Evolutionary conservation across 345 rosid genomes (phyloP).

Genomic region (Salix suchowensis): DNA sequence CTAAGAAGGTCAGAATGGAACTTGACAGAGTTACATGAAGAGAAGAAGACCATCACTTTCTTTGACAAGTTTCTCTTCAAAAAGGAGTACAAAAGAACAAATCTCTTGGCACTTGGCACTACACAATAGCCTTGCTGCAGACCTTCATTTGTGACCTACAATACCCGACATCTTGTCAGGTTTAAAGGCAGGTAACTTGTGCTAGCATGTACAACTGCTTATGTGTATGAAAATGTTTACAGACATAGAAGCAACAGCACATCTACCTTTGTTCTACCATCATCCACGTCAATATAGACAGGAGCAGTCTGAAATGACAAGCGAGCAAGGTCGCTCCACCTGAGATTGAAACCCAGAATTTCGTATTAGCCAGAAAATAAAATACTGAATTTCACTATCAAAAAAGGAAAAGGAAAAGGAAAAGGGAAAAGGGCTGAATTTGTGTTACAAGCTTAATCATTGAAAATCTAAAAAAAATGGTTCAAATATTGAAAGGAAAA

Average conservation of each 20-base stretch:
- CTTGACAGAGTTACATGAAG: constrained; percentile 94
- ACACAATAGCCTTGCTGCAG: constrained; percentile 95
- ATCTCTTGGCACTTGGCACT: constrained; percentile 73
- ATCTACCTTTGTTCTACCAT: constrained; percentile 81
- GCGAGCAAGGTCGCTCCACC: constrained; percentile 98
- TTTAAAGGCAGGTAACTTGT: constrained; percentile 1
- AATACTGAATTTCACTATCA: not conserved
- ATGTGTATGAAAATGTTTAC: not conserved
- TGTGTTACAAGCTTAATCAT: not conserved
- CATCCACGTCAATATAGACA: constrained; percentile 85
- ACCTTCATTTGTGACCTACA: constrained; percentile 94
- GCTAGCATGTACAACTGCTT: not conserved
- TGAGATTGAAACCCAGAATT: constrained; percentile 17
- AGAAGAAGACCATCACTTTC: constrained; percentile 98
- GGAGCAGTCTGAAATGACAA: constrained; percentile 82
- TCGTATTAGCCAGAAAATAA: not conserved
- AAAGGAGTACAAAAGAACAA: constrained; percentile 80
- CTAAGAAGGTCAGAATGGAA: constrained; percentile 83
- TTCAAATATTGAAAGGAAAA: not conserved
- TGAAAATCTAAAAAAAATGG: not conserved
- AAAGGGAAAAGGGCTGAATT: not conserved
- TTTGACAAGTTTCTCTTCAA: constrained; percentile 80
- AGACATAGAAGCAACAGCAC: not conserved
- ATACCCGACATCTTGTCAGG: constrained; percentile 9
- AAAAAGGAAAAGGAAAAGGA: not conserved